Evolutionary conservation across 139 green algal species (phyloP).

Genomic region (Pleodorina starrii): DNA sequence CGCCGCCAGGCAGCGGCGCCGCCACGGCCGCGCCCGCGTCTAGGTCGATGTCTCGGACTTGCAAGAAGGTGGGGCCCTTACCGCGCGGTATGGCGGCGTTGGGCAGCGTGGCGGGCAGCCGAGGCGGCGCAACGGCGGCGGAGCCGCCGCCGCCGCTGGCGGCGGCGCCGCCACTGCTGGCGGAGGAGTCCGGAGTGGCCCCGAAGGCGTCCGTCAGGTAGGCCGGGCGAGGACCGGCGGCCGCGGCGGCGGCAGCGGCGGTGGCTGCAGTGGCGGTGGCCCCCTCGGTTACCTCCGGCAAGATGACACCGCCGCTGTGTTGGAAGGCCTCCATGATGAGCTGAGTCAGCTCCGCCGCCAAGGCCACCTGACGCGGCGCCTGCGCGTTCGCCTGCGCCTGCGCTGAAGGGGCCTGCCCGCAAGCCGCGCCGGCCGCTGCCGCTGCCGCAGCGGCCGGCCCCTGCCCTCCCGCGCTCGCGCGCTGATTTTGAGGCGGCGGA

Average conservation of each 20-base stretch:
- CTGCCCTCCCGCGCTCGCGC: too few relatives aligned
- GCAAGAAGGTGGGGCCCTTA: conserved; percentile 28
- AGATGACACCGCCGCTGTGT: conserved; percentile 40
- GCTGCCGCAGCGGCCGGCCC: too few relatives aligned
- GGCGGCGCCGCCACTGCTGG: neutral
- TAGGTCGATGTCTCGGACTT: conserved; percentile 28
- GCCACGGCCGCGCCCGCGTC: neutral
- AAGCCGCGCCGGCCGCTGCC: too few relatives aligned
- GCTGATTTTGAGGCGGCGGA: neutral
- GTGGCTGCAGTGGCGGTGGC: neutral
- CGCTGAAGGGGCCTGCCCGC: neutral
- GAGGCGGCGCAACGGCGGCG: neutral
- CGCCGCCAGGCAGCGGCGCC: neutral
- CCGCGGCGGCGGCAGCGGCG: neutral
- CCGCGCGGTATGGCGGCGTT: conserved; percentile 33
- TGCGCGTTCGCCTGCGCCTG: too few relatives aligned
- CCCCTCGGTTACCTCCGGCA: neutral
- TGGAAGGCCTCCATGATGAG: conserved; percentile 51
- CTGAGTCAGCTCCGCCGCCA: conserved; percentile 36
- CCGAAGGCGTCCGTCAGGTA: neutral
- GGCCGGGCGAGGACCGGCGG: neutral
- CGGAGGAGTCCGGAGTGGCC: neutral
- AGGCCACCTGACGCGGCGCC: neutral
- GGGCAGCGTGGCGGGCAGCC: conserved; percentile 34
- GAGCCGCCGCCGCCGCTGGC: neutral